Conservation (phyloP, 2,329 filamentous ascomycete genomes). For the Aspergillus pseudonomiae region DNA sequence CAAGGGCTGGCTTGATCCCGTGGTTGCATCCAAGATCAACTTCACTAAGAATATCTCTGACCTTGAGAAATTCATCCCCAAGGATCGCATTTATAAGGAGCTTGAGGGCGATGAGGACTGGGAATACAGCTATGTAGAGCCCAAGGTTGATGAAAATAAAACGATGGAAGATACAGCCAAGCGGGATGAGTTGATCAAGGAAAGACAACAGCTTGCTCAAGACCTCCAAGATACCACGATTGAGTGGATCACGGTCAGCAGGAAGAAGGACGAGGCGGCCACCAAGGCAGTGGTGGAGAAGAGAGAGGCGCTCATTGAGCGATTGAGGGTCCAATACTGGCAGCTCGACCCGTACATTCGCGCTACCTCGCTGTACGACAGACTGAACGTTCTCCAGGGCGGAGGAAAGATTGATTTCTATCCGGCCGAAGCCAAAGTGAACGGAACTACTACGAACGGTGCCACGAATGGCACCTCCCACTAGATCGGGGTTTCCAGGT, state of each 20-base stretch:
- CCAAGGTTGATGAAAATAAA: constrained; percentile 73
- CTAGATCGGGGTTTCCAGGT: not conserved
- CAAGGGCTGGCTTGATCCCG: constrained; percentile 92
- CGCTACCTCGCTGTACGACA: constrained; percentile 82
- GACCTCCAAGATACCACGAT: constrained; percentile 75
- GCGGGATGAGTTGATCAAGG: constrained; percentile 64
- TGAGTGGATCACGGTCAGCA: constrained; percentile 68
- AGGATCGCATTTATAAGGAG: constrained; percentile 73
- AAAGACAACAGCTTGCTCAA: constrained; percentile 67
- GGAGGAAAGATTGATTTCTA: constrained; percentile 76
- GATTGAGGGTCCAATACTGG: constrained; percentile 81
- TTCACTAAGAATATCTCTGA: constrained; percentile 85
- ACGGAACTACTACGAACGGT: not conserved
- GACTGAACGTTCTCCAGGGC: constrained; percentile 69
- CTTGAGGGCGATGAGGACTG: constrained; percentile 85
- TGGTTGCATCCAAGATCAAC: constrained; percentile 90
- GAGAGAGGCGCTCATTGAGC: constrained; percentile 63
- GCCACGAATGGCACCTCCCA: not conserved
- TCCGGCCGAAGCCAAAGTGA: constrained; percentile 36
- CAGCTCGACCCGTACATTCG: constrained; percentile 82
- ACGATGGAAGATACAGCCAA: constrained; percentile 69
- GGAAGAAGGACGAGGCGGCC: constrained; percentile 49
- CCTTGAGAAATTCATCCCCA: constrained; percentile 74
- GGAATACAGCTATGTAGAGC: constrained; percentile 81
- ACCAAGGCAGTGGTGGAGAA: constrained; percentile 56